Evolutionary conservation across 345 rosid species (phyloP), one percentile per base, ranked within the genome.

Genomic region (Mercurialis annua): DNA sequence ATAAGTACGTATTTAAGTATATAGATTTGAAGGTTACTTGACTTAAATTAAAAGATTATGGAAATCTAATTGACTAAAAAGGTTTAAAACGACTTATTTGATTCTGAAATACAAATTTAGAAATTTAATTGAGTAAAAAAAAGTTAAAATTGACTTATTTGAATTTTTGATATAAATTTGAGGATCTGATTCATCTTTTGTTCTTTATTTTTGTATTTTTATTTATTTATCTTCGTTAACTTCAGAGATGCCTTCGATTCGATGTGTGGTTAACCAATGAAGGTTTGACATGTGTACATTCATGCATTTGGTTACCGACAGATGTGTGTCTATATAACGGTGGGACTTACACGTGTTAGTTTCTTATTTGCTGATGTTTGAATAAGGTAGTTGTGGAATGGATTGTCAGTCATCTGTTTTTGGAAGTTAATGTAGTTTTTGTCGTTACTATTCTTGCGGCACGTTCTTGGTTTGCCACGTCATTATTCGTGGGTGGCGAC

Each of bases 161-260:
- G n/a, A n/a, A n/a, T n/a, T n/a, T n/a, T n/a, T n/a, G n/a, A n/a
- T n/a, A n/a, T n/a, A n/a, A n/a, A n/a, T n/a, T n/a, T n/a, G n/a
- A n/a, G n/a, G n/a, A n/a, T n/a, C n/a, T n/a, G n/a, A n/a, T n/a
- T n/a, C n/a, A n/a, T n/a, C n/a, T n/a, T n/a, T n/a, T n/a, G n/a
- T n/a, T n/a, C n/a, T n/a, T n/a, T n/a, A n/a, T n/a, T n/a, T n/a
- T n/a, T n/a, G n/a, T 14, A 11, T 14, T 1, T 5, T 57, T 42
- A 40, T 14, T 30, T 8, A 9, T 27, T 2, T 3, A 0, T n/a
- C 30, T 58, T 69, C 23, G 63, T 68, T 75, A 73, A 48, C 66
- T 64, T 69, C 71, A 10, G 24, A 69, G 71, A 77, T 60, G 58
- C 76, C 38, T 68, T 60, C 34, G n/a, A 20, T 38, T 64, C 48